Base-by-base conservation (phyloP, 2,329 filamentous ascomycete genomes). In the Beauveria medogensis region DNA sequence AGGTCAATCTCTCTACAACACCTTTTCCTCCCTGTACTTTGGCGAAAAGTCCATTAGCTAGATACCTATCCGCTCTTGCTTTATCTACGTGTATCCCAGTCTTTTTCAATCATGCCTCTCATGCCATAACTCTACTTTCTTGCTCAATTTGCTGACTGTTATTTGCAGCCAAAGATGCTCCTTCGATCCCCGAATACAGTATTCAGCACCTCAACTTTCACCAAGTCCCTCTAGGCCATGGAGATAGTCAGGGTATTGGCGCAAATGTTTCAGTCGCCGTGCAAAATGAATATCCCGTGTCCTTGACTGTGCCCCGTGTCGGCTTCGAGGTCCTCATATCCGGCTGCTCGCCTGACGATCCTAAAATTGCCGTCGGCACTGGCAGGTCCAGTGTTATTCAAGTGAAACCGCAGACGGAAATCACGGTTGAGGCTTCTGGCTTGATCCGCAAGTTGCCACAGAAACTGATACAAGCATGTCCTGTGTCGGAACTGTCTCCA, bases 281-380 rank as follows among this genome's bases (percentile, higher is more conserved):
- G 28, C 79, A 82, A 68, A 96, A 97, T 72, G 78, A 86, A 58
- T 96, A 91, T 69, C 91, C 92, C 0, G 73, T 99, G 55, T 82
- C 87, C 62, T 77, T 97, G 58, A 82, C 84, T 24, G 78, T 97
- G 22, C 94, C 94, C 14, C 80, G 88, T 43, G 84, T 97, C 61
- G 86, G 84, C 0, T 97, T 97, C 69, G 87, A 92, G 64, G 85
- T 97, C 34, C 78, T 96, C 52, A 87, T 97, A 6, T 87, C 91
- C 48, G 91, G 91, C 64, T 99, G 94, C 74, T 80, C 82, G 28
- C 78, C 82, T 4, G 77, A 83, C 24, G 86, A 94, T 60, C 82
- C 87, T 3, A 85, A 87, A 64, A 94, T 99, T 67, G 79, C 85
- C 65, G 82, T 97, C 60, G 92, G 91, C 3, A 85, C 89, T 67